Evolutionary conservation across 1,139 yeast genomes (phyloP).

Genomic region (Blastobotrys proliferans): DNA sequence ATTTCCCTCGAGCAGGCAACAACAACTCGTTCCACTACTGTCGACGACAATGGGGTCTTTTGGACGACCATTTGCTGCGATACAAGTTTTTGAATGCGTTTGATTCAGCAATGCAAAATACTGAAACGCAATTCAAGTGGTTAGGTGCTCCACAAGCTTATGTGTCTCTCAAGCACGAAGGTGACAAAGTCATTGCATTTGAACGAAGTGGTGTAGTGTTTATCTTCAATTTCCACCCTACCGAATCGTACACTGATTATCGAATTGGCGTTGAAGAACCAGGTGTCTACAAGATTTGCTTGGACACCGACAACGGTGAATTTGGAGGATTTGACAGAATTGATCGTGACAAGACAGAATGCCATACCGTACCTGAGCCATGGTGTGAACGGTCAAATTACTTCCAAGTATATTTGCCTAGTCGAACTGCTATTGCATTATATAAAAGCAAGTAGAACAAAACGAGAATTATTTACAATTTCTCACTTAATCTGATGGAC

Average conservation of each 20-base stretch:
- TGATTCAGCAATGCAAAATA: conserved; percentile 77
- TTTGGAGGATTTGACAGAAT: conserved; percentile 84
- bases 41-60: conserved; percentile 85
- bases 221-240: conserved; percentile 85
- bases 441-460: conserved; percentile 33
- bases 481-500: conserved; percentile 49
- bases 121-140: conserved; percentile 69
- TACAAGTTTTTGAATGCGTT: conserved; percentile 74
- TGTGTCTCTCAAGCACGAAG: conserved; percentile 81
- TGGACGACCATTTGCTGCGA: conserved; percentile 73
- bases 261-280: conserved; percentile 80
- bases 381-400: conserved; percentile 83
- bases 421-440: conserved; percentile 73
- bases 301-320: conserved; percentile 65
- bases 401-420: conserved; percentile 78
- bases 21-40: conserved; percentile 89
- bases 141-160: conserved; percentile 76
- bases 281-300: conserved; percentile 70
- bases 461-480: not conserved
- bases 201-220: conserved; percentile 85
- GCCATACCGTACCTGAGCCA: conserved; percentile 59
- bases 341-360: conserved; percentile 46
- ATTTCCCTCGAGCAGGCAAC: conserved; percentile 90
- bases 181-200: conserved; percentile 81
- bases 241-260: conserved; percentile 78